Percentiles rank a stretch among this genome's conserved stretches.
Conservation (phyloP, 2,329 filamentous ascomycete genomes). For the Eutypella sp. region DNA sequence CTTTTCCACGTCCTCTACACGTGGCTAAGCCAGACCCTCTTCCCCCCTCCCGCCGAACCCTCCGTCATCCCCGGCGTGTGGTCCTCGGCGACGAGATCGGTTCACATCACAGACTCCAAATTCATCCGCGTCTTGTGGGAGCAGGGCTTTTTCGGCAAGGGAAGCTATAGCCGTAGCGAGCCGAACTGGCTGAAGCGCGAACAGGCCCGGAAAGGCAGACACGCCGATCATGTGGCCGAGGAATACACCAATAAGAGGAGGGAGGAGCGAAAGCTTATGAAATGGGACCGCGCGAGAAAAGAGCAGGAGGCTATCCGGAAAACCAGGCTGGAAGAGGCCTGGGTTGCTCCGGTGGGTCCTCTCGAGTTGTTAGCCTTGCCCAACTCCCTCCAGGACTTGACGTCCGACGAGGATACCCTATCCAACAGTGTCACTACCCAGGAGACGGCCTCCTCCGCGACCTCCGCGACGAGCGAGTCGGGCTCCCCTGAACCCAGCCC, state of each 20-base stretch:
- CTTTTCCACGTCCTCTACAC: slow-evolving; percentile 73
- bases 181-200: slow-evolving; percentile 87
- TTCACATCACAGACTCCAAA: slow-evolving; percentile 74
- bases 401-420: slow-evolving; percentile 9
- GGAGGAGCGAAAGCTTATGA: slow-evolving; percentile 76
- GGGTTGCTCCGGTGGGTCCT: slow-evolving; percentile 40
- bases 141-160: slow-evolving; percentile 96
- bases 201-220: slow-evolving; percentile 62
- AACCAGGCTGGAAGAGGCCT: slow-evolving; percentile 48
- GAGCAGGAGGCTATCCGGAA: slow-evolving; percentile 80
- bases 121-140: slow-evolving; percentile 85
- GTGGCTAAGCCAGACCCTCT: slow-evolving; percentile 69
- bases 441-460: background rate
- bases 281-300: slow-evolving; percentile 84
- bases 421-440: slow-evolving; percentile 3
- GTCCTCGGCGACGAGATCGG: slow-evolving; percentile 73
- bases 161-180: slow-evolving; percentile 86
- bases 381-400: slow-evolving; percentile 46
- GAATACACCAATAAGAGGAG: slow-evolving; percentile 72
- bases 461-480: background rate
- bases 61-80: slow-evolving; percentile 69
- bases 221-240: slow-evolving; percentile 69
- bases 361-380: slow-evolving; percentile 47
- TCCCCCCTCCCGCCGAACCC: slow-evolving; percentile 61
- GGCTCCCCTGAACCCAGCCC: background rate